Evolutionary conservation across 495 filamentous ascomycete species (phyloP).

Genomic region (Hypoxylon rickii): DNA sequence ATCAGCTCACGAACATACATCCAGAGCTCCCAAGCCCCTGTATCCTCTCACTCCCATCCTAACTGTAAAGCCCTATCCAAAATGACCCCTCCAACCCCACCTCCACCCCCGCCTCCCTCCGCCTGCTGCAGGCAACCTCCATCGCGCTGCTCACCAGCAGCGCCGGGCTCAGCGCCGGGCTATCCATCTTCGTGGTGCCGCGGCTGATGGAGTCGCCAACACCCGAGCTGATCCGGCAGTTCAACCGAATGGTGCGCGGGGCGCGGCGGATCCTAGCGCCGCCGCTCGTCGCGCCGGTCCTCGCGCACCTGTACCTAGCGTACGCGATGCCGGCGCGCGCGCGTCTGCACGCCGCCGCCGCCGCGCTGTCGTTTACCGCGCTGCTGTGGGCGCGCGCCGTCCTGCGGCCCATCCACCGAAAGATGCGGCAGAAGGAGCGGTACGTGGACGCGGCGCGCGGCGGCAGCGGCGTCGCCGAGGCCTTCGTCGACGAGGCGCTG

Average conservation of each 20-base stretch:
- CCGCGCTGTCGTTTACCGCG: constrained; percentile 45
- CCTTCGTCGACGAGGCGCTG: constrained; percentile 11
- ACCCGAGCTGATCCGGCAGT: constrained; percentile 57
- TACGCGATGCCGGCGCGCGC: constrained; percentile 33
- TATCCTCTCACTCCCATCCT: not conserved
- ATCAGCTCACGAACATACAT: too few species aligned
- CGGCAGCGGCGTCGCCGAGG: constrained; percentile 12
- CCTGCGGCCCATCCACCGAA: constrained; percentile 50
- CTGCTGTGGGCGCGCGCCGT: constrained; percentile 55
- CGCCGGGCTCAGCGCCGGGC: constrained; percentile 46
- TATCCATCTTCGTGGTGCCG: constrained; percentile 53
- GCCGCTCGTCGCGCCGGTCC: constrained; percentile 36
- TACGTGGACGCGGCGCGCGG: constrained; percentile 36
- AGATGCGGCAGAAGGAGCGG: constrained; percentile 42
- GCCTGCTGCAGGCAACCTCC: constrained; percentile 51
- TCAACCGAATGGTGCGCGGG: constrained; percentile 42
- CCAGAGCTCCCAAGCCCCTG: too few species aligned
- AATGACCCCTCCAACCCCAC: not conserved
- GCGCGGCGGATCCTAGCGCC: constrained; percentile 43
- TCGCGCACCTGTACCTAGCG: constrained; percentile 52
- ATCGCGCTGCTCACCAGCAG: constrained; percentile 51
- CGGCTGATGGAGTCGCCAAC: constrained; percentile 57
- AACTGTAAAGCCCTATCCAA: not conserved
- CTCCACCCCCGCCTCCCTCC: constrained; percentile 32
- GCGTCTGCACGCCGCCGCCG: constrained; percentile 50